Base-by-base conservation (phyloP, 805 yeast species). In the Zygosaccharomyces gambellarensis region DNA sequence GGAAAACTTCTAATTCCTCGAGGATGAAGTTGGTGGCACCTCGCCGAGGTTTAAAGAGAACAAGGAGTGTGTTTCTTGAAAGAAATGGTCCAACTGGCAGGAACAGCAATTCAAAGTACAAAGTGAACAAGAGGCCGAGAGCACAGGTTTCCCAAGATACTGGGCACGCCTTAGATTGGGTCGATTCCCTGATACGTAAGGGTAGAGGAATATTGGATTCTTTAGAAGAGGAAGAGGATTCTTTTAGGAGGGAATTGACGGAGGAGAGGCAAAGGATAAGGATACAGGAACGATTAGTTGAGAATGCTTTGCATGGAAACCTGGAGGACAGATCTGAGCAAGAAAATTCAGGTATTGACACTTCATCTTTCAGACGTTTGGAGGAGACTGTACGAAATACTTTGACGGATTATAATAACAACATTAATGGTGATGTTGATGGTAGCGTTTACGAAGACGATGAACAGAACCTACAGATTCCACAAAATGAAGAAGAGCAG, bases 121-220 rank as follows among this genome's bases (percentile, higher is more conserved):
- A 11, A 12, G 45, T 42, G 10, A 10, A 30, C 19, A 42, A 30
- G 21, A 42, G 19, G 19, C 30, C 28, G 29, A 42, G 28, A n/a
- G 11, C 45, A 21, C 28, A 36, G 17, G 25, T n/a, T 4, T 45
- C 47, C 5, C 47, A 12, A 6, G 36, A 36, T 14, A 45, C 41
- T 36, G 36, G 47, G 10, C 40, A 36, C 23, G 51, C 60, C 2
- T 45, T 60, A 39, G 27, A 46, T 25, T 61, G 63, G 64, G 43
- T 62, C 11, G 47, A 52, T 3, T 58, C 63, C 0, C 28, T 63
- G 19, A 60, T 64, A 17, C 30, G 39, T 12, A 60, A 58, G 49
- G 67, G 67, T 12, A 57, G 53, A 28, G 39, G 49, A 12, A 52
- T 62, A 21, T 48, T 64, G 34, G 47, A 52, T 11, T 40, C 55